A percentile compares a stretch with the other conserved stretches of the same genome.
These are phyloP conservation scores for Coelastrella sp. DNA, from an alignment of 139 green algal species.

Conservation along the genomic window DNA sequence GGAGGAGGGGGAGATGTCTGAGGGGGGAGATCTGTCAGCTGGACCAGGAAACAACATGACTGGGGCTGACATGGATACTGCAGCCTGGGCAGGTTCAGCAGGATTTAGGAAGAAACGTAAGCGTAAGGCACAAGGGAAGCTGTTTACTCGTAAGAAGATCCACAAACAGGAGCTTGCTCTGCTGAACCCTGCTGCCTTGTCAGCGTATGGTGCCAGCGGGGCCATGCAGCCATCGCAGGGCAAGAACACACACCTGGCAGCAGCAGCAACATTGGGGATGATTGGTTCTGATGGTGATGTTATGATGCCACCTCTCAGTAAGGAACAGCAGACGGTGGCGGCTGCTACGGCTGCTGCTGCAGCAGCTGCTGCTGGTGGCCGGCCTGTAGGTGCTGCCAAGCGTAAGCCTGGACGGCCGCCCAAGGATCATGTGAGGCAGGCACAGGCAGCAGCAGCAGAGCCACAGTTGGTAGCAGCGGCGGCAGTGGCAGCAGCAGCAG, in stretches of 20 bases:
- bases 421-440: not conserved
- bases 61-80: no score
- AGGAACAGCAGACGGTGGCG: constrained; percentile 12
- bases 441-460: not conserved
- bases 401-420: constrained; percentile 18
- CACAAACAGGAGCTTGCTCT: constrained; percentile 5
- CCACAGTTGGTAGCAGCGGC: not conserved
- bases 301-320: not conserved
- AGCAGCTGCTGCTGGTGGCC: constrained; percentile 1
- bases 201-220: not conserved
- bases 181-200: not conserved
- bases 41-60: no score
- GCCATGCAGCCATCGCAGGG: not conserved
- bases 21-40: no score
- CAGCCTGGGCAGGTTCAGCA: not conserved
- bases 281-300: not conserved
- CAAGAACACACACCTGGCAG: no score
- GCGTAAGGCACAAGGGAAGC: constrained; percentile 26
- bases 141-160: constrained; percentile 44
- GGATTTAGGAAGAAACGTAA: constrained; percentile 30
- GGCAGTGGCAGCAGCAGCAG: not conserved
- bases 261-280: constrained; percentile 23
- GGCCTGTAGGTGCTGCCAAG: constrained; percentile 34
- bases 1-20: not conserved
- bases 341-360: constrained; percentile 3